Evolutionary conservation across 2,329 filamentous ascomycete genomes (phyloP), one percentile per base, ranked within the genome.

Genomic region (Beauveria medogensis): DNA sequence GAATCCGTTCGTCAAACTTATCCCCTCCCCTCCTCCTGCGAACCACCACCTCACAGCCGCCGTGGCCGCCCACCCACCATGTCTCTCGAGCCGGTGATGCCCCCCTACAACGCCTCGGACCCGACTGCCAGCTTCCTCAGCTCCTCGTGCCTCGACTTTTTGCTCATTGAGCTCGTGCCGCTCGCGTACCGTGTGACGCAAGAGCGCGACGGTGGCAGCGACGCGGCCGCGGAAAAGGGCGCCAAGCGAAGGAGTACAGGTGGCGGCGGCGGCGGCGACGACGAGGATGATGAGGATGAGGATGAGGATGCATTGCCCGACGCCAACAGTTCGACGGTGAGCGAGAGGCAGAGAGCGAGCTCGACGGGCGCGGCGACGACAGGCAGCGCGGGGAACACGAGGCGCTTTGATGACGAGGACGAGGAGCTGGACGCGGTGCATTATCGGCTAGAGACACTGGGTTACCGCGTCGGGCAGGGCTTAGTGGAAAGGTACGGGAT

Each of bases 101-200:
- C 87, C 2, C 84, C 86, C 16, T 88, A 84, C 78, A 89, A 87
- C 74, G 79, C 86, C 67, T 82, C 82, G 65, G 91, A 96, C 75
- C 89, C 90, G 43, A 81, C 81, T 63, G 88, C 89, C 62, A 85
- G 86, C 63, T 90, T 92, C 76, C 81, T 97, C 68, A 88, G 84
- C 77, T 85, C 88, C 61, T 94, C 93, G 53, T 92, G 90, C 72
- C 86, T 99, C 69, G 94, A 99, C 75, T 89, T 99, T 68, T 84
- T 99, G 61, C 84, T 99, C 68, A 97, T 97, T 72, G 94, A 99
- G 78, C 85, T 99, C 60, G 94, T 99, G 18, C 94, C 94, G 44
- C 88, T 97, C 80, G 90, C 93, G 5, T 91, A 95, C 74, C 87
- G 94, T 65, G 82, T 97, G 64, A 87, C 91, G 24, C 84, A 87